Conservation (phyloP, 768 basidiomycete species). For the Podaxis carcinomalis region DNA sequence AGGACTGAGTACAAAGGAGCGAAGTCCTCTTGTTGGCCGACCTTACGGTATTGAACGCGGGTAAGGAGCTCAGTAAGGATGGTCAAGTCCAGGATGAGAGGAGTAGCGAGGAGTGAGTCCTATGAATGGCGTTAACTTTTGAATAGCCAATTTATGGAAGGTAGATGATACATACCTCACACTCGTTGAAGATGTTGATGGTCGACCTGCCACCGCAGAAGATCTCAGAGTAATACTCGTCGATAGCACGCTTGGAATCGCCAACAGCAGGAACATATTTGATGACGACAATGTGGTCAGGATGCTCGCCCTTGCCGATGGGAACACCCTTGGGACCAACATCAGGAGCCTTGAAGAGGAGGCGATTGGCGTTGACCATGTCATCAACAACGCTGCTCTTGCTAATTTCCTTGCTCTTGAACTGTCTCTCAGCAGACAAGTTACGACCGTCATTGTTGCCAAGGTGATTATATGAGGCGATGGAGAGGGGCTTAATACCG, state of each 20-base stretch:
- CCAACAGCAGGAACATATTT: constrained; percentile 96
- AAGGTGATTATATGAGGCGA: constrained; percentile 97
- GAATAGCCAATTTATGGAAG: not conserved
- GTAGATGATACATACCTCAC: constrained; percentile 56
- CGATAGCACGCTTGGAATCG: constrained; percentile 98
- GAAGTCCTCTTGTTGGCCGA: constrained; percentile 54
- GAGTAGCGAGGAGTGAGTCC: constrained; percentile 95
- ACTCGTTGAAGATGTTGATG: constrained; percentile 97
- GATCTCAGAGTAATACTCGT: constrained; percentile 98
- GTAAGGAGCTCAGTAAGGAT: constrained; percentile 94
- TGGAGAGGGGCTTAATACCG: constrained; percentile 95
- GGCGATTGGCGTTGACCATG: constrained; percentile 89
- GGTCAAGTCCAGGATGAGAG: constrained; percentile 89
- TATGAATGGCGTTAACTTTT: constrained; percentile 24
- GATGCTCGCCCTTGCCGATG: constrained; percentile 87
- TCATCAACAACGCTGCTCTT: constrained; percentile 98
- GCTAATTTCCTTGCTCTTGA: constrained; percentile 98
- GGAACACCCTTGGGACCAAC: constrained; percentile 43
- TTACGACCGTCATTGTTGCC: constrained; percentile 98
- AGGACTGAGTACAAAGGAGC: constrained; percentile 86
- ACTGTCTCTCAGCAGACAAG: constrained; percentile 85
- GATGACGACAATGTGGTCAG: constrained; percentile 95
- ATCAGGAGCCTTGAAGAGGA: constrained; percentile 83
- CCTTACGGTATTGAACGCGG: constrained; percentile 83
- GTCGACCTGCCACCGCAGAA: constrained; percentile 93